Evolutionary conservation across 2,329 filamentous ascomycete genomes (phyloP).

Genomic region (Nothophoma quercina): DNA sequence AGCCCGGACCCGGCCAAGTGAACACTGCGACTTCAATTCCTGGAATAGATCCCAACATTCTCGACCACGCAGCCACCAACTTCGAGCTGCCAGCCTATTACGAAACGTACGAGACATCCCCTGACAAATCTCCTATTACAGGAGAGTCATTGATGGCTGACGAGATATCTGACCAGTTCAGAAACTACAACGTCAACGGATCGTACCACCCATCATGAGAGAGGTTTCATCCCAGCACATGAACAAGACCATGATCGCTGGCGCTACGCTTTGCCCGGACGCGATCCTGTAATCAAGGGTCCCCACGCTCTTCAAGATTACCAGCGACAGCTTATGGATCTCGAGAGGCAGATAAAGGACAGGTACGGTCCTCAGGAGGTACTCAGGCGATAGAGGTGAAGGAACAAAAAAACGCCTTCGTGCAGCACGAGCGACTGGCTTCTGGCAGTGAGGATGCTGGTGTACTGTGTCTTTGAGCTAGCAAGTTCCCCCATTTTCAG

Average conservation of each 20-base stretch:
- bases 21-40: constrained; percentile 28
- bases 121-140: constrained; percentile 18
- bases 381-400: too few relatives aligned
- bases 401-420: too few relatives aligned
- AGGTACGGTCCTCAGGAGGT: too few relatives aligned
- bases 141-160: constrained; percentile 32
- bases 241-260: constrained; percentile 45
- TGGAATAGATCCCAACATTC: constrained; percentile 37
- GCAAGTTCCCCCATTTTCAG: too few relatives aligned
- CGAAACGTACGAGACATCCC: constrained; percentile 22
- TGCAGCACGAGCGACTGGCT: too few relatives aligned
- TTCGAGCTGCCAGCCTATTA: constrained; percentile 42
- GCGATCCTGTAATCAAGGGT: constrained; percentile 26
- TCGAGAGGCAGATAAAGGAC: background rate
- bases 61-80: constrained; percentile 39
- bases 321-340: background rate
- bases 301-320: background rate
- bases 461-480: background rate
- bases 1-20: background rate
- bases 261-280: constrained; percentile 29
- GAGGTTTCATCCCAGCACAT: constrained; percentile 26
- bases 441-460: too few relatives aligned
- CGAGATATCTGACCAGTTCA: constrained; percentile 42
- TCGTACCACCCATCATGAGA: constrained; percentile 28
- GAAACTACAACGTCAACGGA: constrained; percentile 33